These are phyloP conservation scores for Arthroderma sp. DNA, from an alignment of 2,329 filamentous ascomycete species.

Conservation along the genomic window DNA sequence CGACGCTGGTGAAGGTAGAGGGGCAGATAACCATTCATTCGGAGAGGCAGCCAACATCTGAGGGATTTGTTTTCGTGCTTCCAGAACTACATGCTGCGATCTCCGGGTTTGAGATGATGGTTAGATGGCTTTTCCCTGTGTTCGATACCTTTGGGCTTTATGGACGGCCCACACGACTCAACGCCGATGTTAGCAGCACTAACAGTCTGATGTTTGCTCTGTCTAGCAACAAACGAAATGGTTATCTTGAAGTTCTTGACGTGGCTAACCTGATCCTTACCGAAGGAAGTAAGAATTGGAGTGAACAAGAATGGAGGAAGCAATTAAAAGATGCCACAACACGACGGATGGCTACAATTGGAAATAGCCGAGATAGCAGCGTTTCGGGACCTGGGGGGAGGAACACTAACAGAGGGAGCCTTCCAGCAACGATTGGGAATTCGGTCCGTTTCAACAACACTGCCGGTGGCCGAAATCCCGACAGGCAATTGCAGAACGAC, in stretches of 20 bases:
- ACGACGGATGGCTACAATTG: slow-evolving; percentile 10
- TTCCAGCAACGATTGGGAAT: slow-evolving; percentile 21
- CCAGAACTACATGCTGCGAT: slow-evolving; percentile 87
- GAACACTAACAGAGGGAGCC: slow-evolving; percentile 33
- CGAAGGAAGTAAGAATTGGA: slow-evolving; percentile 64
- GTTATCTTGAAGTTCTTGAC: slow-evolving; percentile 80
- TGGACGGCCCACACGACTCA: slow-evolving; percentile 70
- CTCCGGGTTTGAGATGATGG: slow-evolving; percentile 86
- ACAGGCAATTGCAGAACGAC: slow-evolving; percentile 18
- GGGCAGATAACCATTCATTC: slow-evolving; percentile 80
- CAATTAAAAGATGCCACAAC: slow-evolving; percentile 79
- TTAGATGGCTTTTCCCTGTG: slow-evolving; percentile 82
- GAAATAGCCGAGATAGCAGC: slow-evolving; percentile 52
- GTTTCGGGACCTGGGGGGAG: slow-evolving; percentile 27
- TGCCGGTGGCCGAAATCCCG: slow-evolving; percentile 5
- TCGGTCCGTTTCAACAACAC: slow-evolving; percentile 20
- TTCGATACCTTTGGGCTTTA: slow-evolving; percentile 90
- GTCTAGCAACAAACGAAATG: slow-evolving; percentile 75
- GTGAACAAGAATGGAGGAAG: slow-evolving; percentile 78
- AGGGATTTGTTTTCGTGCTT: slow-evolving; percentile 97
- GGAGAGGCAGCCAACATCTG: slow-evolving; percentile 48
- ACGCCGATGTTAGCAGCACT: slow-evolving; percentile 75
- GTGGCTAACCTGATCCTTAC: slow-evolving; percentile 67
- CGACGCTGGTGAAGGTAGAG: slow-evolving; percentile 86
- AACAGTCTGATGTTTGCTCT: slow-evolving; percentile 97